Evolutionary conservation across 2,329 filamentous ascomycete genomes (phyloP).

Genomic region (Tympanopsis confertula): DNA sequence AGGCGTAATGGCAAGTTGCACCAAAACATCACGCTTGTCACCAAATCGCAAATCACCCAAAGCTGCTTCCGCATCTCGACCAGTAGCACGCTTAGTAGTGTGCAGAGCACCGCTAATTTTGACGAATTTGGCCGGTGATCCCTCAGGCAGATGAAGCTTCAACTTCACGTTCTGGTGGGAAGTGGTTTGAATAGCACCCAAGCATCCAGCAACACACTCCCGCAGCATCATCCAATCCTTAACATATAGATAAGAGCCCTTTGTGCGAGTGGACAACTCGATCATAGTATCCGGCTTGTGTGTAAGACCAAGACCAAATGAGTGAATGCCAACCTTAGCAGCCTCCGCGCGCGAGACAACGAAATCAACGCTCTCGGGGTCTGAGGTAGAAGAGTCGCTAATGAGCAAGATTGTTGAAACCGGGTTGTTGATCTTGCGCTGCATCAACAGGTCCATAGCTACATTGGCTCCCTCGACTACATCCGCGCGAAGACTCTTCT

Average conservation of each 20-base stretch:
- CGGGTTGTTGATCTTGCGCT: slow-evolving; percentile 88
- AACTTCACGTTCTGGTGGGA: slow-evolving; percentile 99
- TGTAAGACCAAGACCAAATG: slow-evolving; percentile 88
- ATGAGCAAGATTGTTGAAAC: slow-evolving; percentile 93
- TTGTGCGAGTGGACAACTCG: slow-evolving; percentile 85
- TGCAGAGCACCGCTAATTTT: slow-evolving; percentile 96
- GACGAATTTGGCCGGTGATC: slow-evolving; percentile 93
- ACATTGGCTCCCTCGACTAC: slow-evolving; percentile 96
- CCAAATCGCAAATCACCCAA: slow-evolving; percentile 88
- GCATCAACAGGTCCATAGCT: slow-evolving; percentile 97
- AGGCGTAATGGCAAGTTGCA: slow-evolving; percentile 83
- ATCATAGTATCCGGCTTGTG: slow-evolving; percentile 99
- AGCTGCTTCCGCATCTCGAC: slow-evolving; percentile 83
- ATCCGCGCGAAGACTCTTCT: slow-evolving; percentile 92
- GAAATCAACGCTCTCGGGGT: slow-evolving; percentile 92
- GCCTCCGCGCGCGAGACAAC: slow-evolving; percentile 93
- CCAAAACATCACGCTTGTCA: slow-evolving; percentile 85
- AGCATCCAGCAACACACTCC: slow-evolving; percentile 85
- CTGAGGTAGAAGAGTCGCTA: slow-evolving; percentile 90
- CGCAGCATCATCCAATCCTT: slow-evolving; percentile 99
- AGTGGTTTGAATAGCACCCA: slow-evolving; percentile 81
- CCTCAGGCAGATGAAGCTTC: slow-evolving; percentile 85
- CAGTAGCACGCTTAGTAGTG: slow-evolving; percentile 90
- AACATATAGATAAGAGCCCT: slow-evolving; percentile 94
- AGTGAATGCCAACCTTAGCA: slow-evolving; percentile 95